Base-by-base conservation (phyloP, 192 early-diverging fungal genomes). In the Backusella tuberculispora region DNA sequence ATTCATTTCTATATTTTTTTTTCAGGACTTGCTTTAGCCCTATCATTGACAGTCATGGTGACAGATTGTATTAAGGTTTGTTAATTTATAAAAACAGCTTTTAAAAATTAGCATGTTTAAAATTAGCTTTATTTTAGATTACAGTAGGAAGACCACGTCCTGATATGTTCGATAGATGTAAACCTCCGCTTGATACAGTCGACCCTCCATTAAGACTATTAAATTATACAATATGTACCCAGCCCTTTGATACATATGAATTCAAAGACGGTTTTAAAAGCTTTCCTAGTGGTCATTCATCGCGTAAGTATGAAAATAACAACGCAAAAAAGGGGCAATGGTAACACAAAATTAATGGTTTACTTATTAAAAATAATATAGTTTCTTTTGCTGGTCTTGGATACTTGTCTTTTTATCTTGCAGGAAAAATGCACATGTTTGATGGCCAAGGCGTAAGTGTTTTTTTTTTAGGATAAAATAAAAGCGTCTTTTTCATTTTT, bases 251-350 rank as follows among this genome's bases (percentile, higher is more conserved):
- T n/a, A 38, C 53, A 8, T 80, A 75, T 10, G 19, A 89, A 1
- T 82, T 97, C 53, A 72, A 48, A 66, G 93, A 97, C 69, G 97
- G 94, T 10, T 91, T 93, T 75, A 93, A 91, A 85, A 92, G 89
- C 72, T 98, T 97, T 77, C 92, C 92, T 12, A 93, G 91, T 8
- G 97, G 97, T 2, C 97, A 98, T 80, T 86, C 97, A 5, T 92
- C 91, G 40, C 90, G 88, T 83, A 81, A 73, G 77, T 84, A 26
- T 17, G n/a, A 21, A 8, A 24, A 53, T 53, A 17, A 53, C 21
- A 47, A 34, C 29, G 29, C 29, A 34, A 34, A 34, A 34, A 34
- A 34, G 2, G 29, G 29, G 29, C 2, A 34, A 2, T 34, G 29
- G 42, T 50, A 9, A 56, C 29, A 64, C 14, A 72, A 40, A 37